These are phyloP conservation scores for Aspergillaceae sp. DNA, from an alignment of 2,329 filamentous ascomycete genomes.

Conservation along the genomic window DNA sequence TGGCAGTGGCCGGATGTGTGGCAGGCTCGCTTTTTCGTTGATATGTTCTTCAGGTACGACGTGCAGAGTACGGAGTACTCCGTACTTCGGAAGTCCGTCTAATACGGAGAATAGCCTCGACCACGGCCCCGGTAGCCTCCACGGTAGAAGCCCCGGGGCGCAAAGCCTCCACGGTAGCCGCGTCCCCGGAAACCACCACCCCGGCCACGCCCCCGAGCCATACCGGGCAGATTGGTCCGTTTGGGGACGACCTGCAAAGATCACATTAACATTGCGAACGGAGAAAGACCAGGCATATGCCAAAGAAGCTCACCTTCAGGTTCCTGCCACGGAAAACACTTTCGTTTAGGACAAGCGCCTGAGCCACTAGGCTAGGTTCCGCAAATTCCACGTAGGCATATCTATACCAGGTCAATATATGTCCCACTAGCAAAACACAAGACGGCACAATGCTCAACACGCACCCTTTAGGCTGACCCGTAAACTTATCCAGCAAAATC, in stretches of 20 bases:
- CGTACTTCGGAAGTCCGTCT: slow-evolving; percentile 6
- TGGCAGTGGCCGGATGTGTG: too few species aligned
- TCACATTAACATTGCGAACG: background rate
- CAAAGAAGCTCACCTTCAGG: slow-evolving; percentile 62
- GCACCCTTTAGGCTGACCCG: slow-evolving; percentile 97
- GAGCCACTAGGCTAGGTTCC: slow-evolving; percentile 83
- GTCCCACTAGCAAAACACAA: background rate
- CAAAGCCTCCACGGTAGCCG: slow-evolving; percentile 38
- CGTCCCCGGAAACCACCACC: slow-evolving; percentile 48
- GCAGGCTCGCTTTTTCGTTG: too few species aligned
- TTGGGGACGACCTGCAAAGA: slow-evolving; percentile 67
- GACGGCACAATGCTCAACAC: slow-evolving; percentile 25
- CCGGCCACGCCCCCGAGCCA: slow-evolving; percentile 62
- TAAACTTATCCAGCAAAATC: slow-evolving; percentile 95
- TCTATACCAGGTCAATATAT: slow-evolving; percentile 42
- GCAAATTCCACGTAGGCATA: slow-evolving; percentile 99
- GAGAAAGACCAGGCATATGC: too few species aligned
- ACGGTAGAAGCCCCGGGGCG: slow-evolving; percentile 51
- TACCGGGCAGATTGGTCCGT: slow-evolving; percentile 90
- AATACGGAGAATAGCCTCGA: slow-evolving; percentile 41
- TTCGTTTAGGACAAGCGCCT: slow-evolving; percentile 91
- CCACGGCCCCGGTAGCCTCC: slow-evolving; percentile 43
- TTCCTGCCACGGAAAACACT: slow-evolving; percentile 91
- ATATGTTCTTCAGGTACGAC: too few species aligned
- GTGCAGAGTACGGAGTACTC: too few species aligned